These are phyloP conservation scores for Castanea sativa DNA, from an alignment of 306 rosid species.

Conservation along the genomic window DNA sequence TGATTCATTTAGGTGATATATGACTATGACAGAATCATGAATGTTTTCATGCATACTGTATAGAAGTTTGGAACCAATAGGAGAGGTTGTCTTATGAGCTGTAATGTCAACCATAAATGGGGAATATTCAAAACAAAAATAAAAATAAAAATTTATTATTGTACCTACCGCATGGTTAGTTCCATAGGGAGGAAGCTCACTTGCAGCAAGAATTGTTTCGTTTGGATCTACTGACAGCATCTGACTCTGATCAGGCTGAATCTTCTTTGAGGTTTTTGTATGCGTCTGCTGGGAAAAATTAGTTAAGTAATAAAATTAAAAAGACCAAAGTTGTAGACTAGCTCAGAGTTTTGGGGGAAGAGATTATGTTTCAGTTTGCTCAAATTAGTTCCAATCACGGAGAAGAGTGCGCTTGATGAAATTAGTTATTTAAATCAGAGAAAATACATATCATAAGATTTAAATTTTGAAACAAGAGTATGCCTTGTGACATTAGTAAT, in stretches of 20 bases:
- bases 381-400: neutral
- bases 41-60: neutral
- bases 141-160: neutral
- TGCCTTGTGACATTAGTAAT: neutral
- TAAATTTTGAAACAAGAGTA: neutral
- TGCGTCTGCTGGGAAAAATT: constrained; percentile 54
- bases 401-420: neutral
- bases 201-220: constrained; percentile 40
- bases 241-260: constrained; percentile 32
- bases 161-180: constrained; percentile 68
- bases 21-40: neutral
- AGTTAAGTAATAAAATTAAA: neutral
- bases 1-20: neutral
- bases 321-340: neutral
- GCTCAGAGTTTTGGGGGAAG: neutral
- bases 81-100: neutral
- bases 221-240: constrained; percentile 31
- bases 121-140: neutral
- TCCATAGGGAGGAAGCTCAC: constrained; percentile 66
- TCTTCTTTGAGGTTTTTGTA: constrained; percentile 45
- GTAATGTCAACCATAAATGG: neutral
- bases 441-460: neutral
- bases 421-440: neutral
- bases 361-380: neutral
- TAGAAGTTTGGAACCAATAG: neutral